Percentiles rank a stretch among this genome's conserved stretches.
Evolutionary conservation across 2,329 filamentous ascomycete genomes (phyloP).

Genomic region (Aspergillus clavatus): DNA sequence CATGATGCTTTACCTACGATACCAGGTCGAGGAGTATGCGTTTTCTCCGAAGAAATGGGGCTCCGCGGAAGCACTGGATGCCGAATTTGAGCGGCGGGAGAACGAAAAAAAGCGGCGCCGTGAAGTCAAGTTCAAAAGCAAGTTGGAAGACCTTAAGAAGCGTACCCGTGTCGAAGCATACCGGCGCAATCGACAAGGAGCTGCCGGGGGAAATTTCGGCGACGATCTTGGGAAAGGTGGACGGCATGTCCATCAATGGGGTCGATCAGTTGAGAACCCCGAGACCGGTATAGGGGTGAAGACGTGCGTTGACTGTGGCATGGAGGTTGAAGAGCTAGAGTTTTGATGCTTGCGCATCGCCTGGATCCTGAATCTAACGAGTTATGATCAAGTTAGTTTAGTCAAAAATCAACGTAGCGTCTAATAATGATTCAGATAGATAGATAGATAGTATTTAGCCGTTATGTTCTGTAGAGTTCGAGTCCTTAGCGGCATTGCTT

Average conservation of each 20-base stretch:
- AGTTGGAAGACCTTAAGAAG: conserved; percentile 85
- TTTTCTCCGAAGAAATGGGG: conserved; percentile 84
- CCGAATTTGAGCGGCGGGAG: conserved; percentile 77
- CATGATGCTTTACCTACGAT: conserved; percentile 96
- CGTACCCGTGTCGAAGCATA: conserved; percentile 89
- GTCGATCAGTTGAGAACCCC: conserved; percentile 53
- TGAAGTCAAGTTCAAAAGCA: conserved; percentile 85
- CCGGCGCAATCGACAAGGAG: conserved; percentile 59
- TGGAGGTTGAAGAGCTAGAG: conserved; percentile 64
- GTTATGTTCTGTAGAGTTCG: no score
- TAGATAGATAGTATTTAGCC: no score
- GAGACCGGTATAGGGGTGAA: conserved; percentile 62
- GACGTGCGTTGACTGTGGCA: conserved; percentile 62
- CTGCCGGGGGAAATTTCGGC: conserved; percentile 59
- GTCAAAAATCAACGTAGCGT: background rate
- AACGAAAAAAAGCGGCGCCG: conserved; percentile 77
- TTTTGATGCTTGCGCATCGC: conserved; percentile 39
- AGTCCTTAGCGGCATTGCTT: background rate
- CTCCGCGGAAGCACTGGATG: conserved; percentile 75
- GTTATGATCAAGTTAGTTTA: background rate
- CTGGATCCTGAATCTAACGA: background rate
- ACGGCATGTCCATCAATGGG: conserved; percentile 88
- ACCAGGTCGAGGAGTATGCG: conserved; percentile 91
- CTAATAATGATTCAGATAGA: no score
- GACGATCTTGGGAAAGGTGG: conserved; percentile 64